Evolutionary conservation across 2,329 filamentous ascomycete species (phyloP), one percentile per base, ranked within the genome.

Genomic region (Emmonsiellopsis sp.): DNA sequence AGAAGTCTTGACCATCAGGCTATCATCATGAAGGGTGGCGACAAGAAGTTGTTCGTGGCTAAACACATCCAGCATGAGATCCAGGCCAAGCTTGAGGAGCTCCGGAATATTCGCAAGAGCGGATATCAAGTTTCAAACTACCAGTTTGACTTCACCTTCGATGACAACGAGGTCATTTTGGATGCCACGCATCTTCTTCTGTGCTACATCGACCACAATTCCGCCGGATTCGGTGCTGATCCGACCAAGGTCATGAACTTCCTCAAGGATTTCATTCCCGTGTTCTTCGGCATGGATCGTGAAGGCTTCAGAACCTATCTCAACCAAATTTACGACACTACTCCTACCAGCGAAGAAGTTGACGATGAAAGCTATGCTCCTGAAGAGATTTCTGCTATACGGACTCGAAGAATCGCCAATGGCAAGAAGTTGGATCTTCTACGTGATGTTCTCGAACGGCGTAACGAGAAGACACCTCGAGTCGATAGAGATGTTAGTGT

Each of bases 1-100:
- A 94, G 90, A 75, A 95, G 90, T 68, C 82, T 98, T 51, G 93
- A 98, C 65, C 93, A 98, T 65, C 95, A 97, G 80, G 90, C 90
- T 16, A 90, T 95, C 55, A 85, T 89, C 51, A 87, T 89, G 63
- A 95, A 93, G 73, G 82, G 85, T 58, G 84, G 81, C 38, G 93
- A 98, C 72, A 97, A 97, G 80, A 86, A 90, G 61, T 86, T 89
- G 60, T 87, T 96, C 56, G 87, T 92, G 49, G 84, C 86, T 3
- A 97, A 97, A 73, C 87, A 92, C 54, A 82, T 98, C 9, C 85
- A 93, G 35, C 87, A 90, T 62, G 85, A 93, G 55, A 91, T 97
- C 66, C 90, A 93, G 70, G 90, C 89, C 49, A 94, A 90, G 68
- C 87, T 92, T 61, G 91, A 97, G 67, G 91, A 96, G 70, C 87